Evolutionary conservation across 495 filamentous ascomycete species (phyloP).

Genomic region (Choiromyces venosus): DNA sequence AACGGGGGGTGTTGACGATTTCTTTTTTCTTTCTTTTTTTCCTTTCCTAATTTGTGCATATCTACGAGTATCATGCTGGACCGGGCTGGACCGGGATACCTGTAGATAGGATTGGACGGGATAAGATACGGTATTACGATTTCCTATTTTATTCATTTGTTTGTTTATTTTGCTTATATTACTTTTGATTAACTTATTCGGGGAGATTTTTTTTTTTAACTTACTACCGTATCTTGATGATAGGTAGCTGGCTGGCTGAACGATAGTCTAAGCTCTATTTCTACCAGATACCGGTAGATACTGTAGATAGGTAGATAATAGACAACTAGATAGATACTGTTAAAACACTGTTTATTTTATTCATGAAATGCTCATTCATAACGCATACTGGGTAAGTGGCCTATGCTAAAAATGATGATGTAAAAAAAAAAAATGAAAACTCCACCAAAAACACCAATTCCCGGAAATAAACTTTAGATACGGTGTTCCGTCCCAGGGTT

Average conservation of each 20-base stretch:
- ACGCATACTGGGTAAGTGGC: too few relatives aligned
- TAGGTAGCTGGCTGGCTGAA: neutral
- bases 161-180: neutral
- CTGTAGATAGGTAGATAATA: too few relatives aligned
- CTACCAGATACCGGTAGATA: too few relatives aligned
- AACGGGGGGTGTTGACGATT: neutral
- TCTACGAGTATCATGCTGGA: neutral
- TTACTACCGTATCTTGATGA: too few relatives aligned
- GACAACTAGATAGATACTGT: neutral
- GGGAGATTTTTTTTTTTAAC: too few relatives aligned
- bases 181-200: neutral
- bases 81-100: neutral
- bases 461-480: slow-evolving; percentile 5
- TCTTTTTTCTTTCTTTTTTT: too few relatives aligned
- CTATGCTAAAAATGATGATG: slow-evolving; percentile 8
- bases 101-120: neutral
- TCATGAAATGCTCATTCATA: neutral
- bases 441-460: slow-evolving; percentile 9
- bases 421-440: slow-evolving; percentile 9
- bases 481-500: neutral
- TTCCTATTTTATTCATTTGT: neutral
- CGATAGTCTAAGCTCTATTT: neutral
- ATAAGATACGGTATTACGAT: neutral
- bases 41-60: neutral
- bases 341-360: neutral